phyloP scores from a whole-genome alignment of 2,329 filamentous ascomycete genomes.

The Drechslerella coelobrocha region DNA sequence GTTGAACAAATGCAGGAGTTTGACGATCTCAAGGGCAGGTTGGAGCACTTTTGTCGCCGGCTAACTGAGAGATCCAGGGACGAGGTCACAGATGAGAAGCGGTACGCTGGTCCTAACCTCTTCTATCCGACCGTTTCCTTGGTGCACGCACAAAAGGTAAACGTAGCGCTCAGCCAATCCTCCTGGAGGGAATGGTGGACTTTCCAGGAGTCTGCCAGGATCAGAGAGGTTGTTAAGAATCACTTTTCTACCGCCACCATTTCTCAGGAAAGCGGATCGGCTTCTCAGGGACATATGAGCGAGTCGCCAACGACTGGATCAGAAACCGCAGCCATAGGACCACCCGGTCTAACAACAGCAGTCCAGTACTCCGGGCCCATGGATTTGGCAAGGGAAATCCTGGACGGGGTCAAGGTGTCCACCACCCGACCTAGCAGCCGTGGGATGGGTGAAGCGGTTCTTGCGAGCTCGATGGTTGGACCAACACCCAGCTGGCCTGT shows the following conservation, averaged over 20 bases:
- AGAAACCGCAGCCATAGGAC: conserved; percentile 22
- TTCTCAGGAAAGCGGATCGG: conserved; percentile 23
- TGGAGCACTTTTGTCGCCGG: conserved; percentile 52
- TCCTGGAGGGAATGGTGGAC: conserved; percentile 56
- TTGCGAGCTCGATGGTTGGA: conserved; percentile 54
- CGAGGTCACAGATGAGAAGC: conserved; percentile 20
- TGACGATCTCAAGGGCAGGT: conserved; percentile 49
- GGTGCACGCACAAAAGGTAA: conserved; percentile 52
- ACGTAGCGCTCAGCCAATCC: conserved; percentile 53
- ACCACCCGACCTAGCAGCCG: conserved; percentile 53
- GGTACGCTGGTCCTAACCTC: conserved; percentile 23
- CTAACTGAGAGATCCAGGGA: conserved; percentile 36
- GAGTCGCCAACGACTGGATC: conserved; percentile 21
- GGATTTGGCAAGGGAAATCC: conserved; percentile 54
- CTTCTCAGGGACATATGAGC: too few species aligned
- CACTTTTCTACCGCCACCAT: conserved; percentile 52
- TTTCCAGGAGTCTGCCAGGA: conserved; percentile 53
- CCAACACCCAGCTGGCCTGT: conserved; percentile 50
- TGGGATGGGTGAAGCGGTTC: conserved; percentile 55
- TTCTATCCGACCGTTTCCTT: conserved; percentile 44
- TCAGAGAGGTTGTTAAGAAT: conserved; percentile 54
- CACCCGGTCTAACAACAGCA: conserved; percentile 15
- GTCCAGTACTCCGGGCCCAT: conserved; percentile 52
- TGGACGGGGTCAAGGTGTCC: conserved; percentile 54
- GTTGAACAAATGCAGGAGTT: conserved; percentile 54